These are phyloP conservation scores for Coleophoma eucalyptorum DNA, from an alignment of 2,329 filamentous ascomycete genomes.

Conservation along the genomic window DNA sequence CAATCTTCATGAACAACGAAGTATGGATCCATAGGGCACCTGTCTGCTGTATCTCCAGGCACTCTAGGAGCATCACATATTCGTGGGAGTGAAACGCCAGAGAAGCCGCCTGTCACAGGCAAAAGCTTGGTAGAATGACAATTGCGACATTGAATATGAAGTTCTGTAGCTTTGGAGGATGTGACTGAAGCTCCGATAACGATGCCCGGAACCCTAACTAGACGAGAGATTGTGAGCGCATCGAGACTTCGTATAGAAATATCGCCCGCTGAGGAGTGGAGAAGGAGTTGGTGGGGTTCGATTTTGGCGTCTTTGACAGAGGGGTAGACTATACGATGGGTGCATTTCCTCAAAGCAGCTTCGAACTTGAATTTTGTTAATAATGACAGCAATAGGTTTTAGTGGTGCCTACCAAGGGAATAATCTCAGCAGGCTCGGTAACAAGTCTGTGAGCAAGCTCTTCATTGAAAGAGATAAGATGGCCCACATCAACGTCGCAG, in stretches of 20 bases:
- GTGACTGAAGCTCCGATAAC: constrained; percentile 96
- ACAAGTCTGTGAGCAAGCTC: constrained; percentile 87
- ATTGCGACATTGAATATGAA: constrained; percentile 84
- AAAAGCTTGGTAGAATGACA: constrained; percentile 72
- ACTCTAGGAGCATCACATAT: constrained; percentile 64
- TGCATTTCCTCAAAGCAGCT: constrained; percentile 82
- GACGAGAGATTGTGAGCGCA: constrained; percentile 84
- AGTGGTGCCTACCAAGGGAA: constrained; percentile 69
- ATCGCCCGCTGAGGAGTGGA: constrained; percentile 87
- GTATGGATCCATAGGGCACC: constrained; percentile 91
- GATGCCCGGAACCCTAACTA: constrained; percentile 96
- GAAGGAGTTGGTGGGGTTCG: constrained; percentile 73
- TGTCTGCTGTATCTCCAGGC: constrained; percentile 63
- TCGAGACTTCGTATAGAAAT: constrained; percentile 93
- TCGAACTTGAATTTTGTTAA: constrained; percentile 65
- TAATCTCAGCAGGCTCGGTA: constrained; percentile 87
- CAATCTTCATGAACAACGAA: constrained; percentile 94
- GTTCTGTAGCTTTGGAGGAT: constrained; percentile 87
- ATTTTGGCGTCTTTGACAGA: constrained; percentile 65
- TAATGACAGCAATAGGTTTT: background rate
- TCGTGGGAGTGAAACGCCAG: constrained; percentile 79
- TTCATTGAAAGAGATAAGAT: constrained; percentile 94
- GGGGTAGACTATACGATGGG: constrained; percentile 89
- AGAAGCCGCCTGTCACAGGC: constrained; percentile 78
- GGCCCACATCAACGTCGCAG: constrained; percentile 93